These are phyloP conservation scores for Apophysomyces ossiformis DNA, from an alignment of 371 early-diverging fungal species.

Conservation along the genomic window DNA sequence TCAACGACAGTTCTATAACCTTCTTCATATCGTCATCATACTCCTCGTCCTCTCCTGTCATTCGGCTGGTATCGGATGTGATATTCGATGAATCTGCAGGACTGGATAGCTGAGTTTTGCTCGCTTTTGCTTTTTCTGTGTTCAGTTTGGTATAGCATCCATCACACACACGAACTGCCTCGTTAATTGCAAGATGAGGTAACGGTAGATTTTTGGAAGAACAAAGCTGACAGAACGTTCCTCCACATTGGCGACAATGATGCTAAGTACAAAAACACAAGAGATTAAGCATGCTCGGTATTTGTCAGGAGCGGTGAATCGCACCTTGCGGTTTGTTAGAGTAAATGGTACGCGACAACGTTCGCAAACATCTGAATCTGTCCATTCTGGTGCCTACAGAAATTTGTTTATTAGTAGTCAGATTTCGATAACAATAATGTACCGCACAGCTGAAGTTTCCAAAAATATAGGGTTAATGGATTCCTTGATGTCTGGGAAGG, in stretches of 20 bases:
- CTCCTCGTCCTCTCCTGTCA: conserved; percentile 47
- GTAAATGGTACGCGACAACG: conserved; percentile 92
- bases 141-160: conserved; percentile 80
- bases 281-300: background rate
- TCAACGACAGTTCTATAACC: conserved; percentile 87
- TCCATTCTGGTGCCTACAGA: conserved; percentile 92
- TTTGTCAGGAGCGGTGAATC: conserved; percentile 6
- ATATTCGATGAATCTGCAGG: too few species aligned
- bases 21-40: conserved; percentile 82
- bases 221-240: conserved; percentile 90
- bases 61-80: too few species aligned
- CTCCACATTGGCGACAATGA: conserved; percentile 96
- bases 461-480: conserved; percentile 59
- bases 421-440: background rate
- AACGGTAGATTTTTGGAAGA: conserved; percentile 84
- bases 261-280: conserved; percentile 53
- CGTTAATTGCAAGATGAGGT: conserved; percentile 85
- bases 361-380: conserved; percentile 90
- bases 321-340: conserved; percentile 86
- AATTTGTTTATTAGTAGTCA: conserved; percentile 4
- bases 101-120: too few species aligned
- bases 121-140: conserved; percentile 36
- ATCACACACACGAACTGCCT: conserved; percentile 93
- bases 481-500: conserved; percentile 63
- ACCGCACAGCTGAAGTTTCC: conserved; percentile 69